Base-by-base conservation (phyloP, 1,139 yeast species). In the Spathaspora sp. region DNA sequence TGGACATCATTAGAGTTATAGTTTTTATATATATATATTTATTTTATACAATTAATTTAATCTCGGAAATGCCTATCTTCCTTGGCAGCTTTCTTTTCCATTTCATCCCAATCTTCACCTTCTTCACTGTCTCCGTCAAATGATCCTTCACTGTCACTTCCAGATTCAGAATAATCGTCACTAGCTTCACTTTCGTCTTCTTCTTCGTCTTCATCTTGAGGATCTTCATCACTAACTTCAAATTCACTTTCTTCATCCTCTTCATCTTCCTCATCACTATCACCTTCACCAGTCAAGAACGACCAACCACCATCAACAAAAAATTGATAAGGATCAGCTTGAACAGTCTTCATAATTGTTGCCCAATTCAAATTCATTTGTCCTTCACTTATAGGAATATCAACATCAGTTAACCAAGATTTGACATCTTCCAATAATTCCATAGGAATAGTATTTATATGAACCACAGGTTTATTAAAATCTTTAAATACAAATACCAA, bases 291-390 rank as follows among this genome's bases (percentile, higher is more conserved):
- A 18, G 89, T 85, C 64, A 93, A 80, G 80, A 93, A 89, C 38
- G 83, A 80, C 99, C 99, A 93, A 46, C 99, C 98, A 45, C 99
- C 99, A 60, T 87, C 93, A 38, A 82, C 76, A 67, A 91, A 93
- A 70, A 93, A 93, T 62, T 89, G 95, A 63, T 89, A 89, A 15
- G 99, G 98, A 65, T 93, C 98, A 9, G 91, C 84, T 56, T 81
- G 82, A 49, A 93, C 84, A 0, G 97, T 90, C 70, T 90, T 91
- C 97, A 95, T 93, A 63, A 93, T 91, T 34, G 91, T 86, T 13
- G 83, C 78, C 99, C 99, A 93, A 70, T 90, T 90, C 78, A 93
- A 84, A 71, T 91, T 91, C 73, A 93, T 86, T 43, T 95, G 93
- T 47, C 98, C 97, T 63, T 91, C 97, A 63, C 93, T 87, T 68